Conservation (phyloP, 1,284 basidiomycete species). For the Cutaneotrichosporon cutaneum region DNA sequence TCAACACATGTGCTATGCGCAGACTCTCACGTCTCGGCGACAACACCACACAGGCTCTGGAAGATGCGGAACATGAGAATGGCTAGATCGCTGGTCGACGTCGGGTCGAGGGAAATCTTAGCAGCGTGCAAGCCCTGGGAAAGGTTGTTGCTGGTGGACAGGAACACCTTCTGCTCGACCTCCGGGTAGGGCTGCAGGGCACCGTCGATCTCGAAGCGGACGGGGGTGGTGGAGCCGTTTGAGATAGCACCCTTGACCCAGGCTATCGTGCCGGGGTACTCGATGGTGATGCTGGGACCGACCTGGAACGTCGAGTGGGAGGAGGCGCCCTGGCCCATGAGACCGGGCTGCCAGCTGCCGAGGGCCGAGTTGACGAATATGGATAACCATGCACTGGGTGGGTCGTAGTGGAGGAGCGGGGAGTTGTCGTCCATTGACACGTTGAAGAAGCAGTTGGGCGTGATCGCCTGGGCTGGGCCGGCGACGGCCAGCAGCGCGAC, state of each 20-base stretch:
- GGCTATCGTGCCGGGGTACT: background rate
- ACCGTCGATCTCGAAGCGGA: background rate
- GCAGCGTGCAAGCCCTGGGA: background rate
- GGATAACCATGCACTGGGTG: background rate
- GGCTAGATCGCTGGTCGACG: background rate
- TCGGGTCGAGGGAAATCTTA: background rate
- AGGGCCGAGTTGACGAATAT: background rate
- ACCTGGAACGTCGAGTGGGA: background rate
- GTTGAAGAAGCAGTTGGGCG: background rate
- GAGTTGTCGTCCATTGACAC: background rate
- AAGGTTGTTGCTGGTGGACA: background rate
- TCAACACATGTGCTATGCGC: background rate
- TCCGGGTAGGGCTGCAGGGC: background rate
- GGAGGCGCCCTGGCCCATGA: background rate
- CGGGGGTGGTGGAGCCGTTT: background rate
- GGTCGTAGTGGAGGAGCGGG: background rate
- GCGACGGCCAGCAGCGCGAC: background rate
- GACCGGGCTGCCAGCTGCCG: background rate
- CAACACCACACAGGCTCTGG: background rate
- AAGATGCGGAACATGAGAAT: background rate
- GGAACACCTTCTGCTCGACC: background rate
- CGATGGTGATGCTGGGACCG: background rate
- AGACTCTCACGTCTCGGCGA: constrained; percentile 2
- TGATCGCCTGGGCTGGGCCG: background rate
- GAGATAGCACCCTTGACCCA: background rate